Conservation (phyloP, 495 filamentous ascomycete species). For the Geopyxis carbonaria region DNA sequence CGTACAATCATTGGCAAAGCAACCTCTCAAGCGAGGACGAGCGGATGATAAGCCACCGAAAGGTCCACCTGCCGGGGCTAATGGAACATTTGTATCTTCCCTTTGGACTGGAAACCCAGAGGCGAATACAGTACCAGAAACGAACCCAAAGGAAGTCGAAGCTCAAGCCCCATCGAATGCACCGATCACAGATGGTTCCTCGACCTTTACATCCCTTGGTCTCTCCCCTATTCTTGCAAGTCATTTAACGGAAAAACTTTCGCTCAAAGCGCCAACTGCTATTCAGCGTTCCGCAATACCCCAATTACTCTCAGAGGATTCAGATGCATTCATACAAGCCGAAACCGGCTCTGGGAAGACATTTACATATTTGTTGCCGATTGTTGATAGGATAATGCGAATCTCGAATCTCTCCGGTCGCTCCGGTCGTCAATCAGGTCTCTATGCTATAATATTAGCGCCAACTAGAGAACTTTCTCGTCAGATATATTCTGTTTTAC, state of each 20-base stretch:
- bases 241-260: constrained; percentile 69
- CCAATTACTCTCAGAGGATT: constrained; percentile 59
- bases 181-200: constrained; percentile 65
- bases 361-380: constrained; percentile 76
- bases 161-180: constrained; percentile 74
- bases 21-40: constrained; percentile 11
- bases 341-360: constrained; percentile 97
- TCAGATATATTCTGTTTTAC: constrained; percentile 73
- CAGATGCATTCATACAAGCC: constrained; percentile 89
- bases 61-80: constrained; percentile 9
- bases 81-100: constrained; percentile 60
- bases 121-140: constrained; percentile 29
- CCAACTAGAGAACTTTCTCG: constrained; percentile 87
- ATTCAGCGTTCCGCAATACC: constrained; percentile 82
- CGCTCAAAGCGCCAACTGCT: constrained; percentile 77
- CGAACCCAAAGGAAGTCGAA: constrained; percentile 29
- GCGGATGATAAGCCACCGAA: neutral
- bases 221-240: constrained; percentile 59
- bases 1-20: constrained; percentile 11
- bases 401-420: constrained; percentile 39
- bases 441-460: constrained; percentile 82
- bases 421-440: constrained; percentile 68
- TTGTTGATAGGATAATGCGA: constrained; percentile 70
- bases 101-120: constrained; percentile 77
- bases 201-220: constrained; percentile 69